Evolutionary conservation across 2,329 filamentous ascomycete genomes (phyloP).

Genomic region (Cordyceps cateniannulata): DNA sequence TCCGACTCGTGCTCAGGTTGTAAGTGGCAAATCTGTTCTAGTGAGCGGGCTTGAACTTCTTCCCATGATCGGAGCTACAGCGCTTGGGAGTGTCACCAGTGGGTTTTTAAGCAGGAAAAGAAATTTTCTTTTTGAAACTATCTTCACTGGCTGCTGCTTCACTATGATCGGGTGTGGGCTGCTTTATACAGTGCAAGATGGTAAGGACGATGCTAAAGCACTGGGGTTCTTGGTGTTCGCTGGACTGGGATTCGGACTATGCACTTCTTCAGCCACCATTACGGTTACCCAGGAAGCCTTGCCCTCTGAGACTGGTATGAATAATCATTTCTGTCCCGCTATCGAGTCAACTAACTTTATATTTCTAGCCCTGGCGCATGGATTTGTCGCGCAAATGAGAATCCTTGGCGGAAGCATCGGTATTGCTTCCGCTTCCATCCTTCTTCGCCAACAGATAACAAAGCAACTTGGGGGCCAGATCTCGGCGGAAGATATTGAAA

Average conservation of each 20-base stretch:
- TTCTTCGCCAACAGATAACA: constrained; percentile 30
- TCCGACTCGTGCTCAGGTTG: constrained; percentile 43
- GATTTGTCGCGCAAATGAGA: constrained; percentile 44
- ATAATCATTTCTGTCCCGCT: constrained; percentile 12
- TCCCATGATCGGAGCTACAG: constrained; percentile 44
- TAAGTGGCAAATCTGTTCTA: constrained; percentile 40
- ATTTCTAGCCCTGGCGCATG: constrained; percentile 44
- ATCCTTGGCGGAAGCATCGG: constrained; percentile 49
- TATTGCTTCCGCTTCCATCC: constrained; percentile 45
- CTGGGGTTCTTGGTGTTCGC: constrained; percentile 44
- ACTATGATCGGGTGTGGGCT: constrained; percentile 42
- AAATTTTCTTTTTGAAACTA: constrained; percentile 37
- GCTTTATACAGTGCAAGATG: constrained; percentile 30
- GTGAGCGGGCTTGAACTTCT: constrained; percentile 45
- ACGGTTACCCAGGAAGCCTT: constrained; percentile 36
- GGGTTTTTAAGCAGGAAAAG: constrained; percentile 36
- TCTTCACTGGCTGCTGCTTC: constrained; percentile 34
- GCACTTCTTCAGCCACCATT: constrained; percentile 41
- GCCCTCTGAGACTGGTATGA: constrained; percentile 37
- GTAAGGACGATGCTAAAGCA: constrained; percentile 35
- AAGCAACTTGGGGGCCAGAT: constrained; percentile 24
- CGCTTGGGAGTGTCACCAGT: constrained; percentile 36
- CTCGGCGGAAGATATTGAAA: constrained; percentile 23
- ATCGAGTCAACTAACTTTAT: not conserved
- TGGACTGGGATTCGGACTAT: constrained; percentile 47